A percentile compares a stretch with the other conserved stretches of the same genome.
phyloP scores from a whole-genome alignment of 345 rosid species.

The Hibiscus mutabilis region DNA sequence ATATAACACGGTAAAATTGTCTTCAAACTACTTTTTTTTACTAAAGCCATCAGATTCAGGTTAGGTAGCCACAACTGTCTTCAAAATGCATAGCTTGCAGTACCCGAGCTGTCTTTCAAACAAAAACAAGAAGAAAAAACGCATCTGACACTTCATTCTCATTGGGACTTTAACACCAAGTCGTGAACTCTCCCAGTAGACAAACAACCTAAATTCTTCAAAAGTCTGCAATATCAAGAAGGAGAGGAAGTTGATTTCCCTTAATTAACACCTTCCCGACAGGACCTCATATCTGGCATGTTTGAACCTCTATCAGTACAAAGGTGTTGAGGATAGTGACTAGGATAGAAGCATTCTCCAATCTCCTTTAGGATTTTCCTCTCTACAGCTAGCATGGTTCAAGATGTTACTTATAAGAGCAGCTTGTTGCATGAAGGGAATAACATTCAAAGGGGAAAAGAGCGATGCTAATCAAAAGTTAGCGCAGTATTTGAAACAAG shows the following conservation, averaged over 20 bases:
- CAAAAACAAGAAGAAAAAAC: background rate
- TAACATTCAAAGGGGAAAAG: background rate
- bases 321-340: background rate
- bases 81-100: background rate
- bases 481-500: background rate
- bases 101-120: background rate
- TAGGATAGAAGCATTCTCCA: background rate
- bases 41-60: background rate
- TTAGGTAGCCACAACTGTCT: background rate
- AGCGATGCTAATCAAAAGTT: background rate
- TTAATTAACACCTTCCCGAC: background rate
- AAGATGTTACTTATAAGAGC: background rate
- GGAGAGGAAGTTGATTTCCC: background rate
- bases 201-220: background rate
- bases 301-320: background rate
- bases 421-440: background rate
- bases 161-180: background rate
- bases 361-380: conserved; percentile 1
- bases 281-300: background rate
- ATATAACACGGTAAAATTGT: background rate
- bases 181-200: background rate
- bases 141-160: background rate
- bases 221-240: background rate
- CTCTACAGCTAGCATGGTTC: background rate
- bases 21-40: background rate